A percentile compares a stretch with the other conserved stretches of the same genome.
Conservation (phyloP, 1,284 basidiomycete genomes). For the Anthracocystis panici-leucophaei region DNA sequence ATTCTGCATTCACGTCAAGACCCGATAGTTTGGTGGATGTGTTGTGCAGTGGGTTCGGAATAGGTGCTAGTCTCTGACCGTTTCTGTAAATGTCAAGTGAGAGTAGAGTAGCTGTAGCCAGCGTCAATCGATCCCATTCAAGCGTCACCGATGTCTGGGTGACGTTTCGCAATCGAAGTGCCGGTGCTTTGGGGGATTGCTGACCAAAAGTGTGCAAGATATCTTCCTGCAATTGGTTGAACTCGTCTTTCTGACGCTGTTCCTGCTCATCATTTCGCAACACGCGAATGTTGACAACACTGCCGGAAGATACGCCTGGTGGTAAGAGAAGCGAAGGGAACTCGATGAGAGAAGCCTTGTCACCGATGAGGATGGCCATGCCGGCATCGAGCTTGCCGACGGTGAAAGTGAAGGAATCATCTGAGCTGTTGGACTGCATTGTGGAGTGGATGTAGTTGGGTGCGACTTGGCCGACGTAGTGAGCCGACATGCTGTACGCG, state of each 20-base stretch:
- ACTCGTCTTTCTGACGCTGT: slow-evolving; percentile 56
- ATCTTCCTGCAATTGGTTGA: slow-evolving; percentile 65
- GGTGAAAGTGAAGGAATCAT: slow-evolving; percentile 64
- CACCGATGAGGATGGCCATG: slow-evolving; percentile 69
- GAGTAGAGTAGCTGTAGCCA: slow-evolving; percentile 63
- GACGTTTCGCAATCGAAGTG: slow-evolving; percentile 61
- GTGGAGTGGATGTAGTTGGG: slow-evolving; percentile 55
- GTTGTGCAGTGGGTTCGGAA: slow-evolving; percentile 65
- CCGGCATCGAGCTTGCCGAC: slow-evolving; percentile 68
- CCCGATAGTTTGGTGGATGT: slow-evolving; percentile 67
- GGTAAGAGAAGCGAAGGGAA: slow-evolving; percentile 68
- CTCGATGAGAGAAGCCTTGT: slow-evolving; percentile 68
- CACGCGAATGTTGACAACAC: slow-evolving; percentile 67
- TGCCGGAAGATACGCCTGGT: slow-evolving; percentile 61
- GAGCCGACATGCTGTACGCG: slow-evolving; percentile 35
- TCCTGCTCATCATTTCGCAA: slow-evolving; percentile 64
- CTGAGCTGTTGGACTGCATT: slow-evolving; percentile 41
- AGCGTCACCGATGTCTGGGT: slow-evolving; percentile 68
- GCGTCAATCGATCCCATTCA: slow-evolving; percentile 64
- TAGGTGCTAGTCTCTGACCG: slow-evolving; percentile 62
- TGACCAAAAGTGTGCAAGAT: slow-evolving; percentile 65
- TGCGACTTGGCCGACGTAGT: slow-evolving; percentile 57
- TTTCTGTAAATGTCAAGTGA: slow-evolving; percentile 68
- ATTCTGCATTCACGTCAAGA: slow-evolving; percentile 65
- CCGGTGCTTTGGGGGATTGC: slow-evolving; percentile 59